Conservation (phyloP, 208 protist species). For the Crithidia brevicula region DNA sequence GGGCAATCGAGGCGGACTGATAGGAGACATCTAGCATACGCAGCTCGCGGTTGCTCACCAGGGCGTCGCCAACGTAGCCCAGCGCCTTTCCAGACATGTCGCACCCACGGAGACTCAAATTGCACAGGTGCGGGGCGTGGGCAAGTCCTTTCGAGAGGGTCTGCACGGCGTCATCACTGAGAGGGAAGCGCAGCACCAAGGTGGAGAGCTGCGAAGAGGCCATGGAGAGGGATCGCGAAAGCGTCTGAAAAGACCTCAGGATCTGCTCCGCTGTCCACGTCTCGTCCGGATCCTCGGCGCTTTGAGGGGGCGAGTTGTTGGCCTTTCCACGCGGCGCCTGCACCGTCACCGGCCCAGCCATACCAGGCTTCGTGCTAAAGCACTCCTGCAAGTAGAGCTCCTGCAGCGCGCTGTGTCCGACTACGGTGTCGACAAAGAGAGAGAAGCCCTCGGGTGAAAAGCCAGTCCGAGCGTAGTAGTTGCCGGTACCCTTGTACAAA, state of each 20-base stretch:
- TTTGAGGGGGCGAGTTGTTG: not conserved
- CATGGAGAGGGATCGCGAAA: constrained; percentile 34
- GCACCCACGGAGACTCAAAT: constrained; percentile 57
- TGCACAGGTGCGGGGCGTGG: constrained; percentile 36
- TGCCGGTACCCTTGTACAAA: constrained; percentile 54
- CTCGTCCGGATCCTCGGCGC: constrained; percentile 7
- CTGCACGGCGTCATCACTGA: constrained; percentile 55
- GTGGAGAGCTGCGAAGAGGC: constrained; percentile 38
- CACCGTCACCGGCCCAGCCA: constrained; percentile 19
- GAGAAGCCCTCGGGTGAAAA: constrained; percentile 42
- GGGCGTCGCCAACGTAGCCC: constrained; percentile 35
- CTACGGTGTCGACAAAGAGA: constrained; percentile 35
- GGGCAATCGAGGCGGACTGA: constrained; percentile 49
- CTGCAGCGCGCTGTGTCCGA: constrained; percentile 30
- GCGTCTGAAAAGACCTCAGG: constrained; percentile 35
- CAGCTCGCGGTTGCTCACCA: constrained; percentile 45
- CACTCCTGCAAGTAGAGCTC: constrained; percentile 58
- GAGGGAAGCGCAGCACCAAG: constrained; percentile 60
- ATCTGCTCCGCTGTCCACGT: constrained; percentile 28
- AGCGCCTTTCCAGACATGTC: constrained; percentile 49
- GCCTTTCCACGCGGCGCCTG: constrained; percentile 19
- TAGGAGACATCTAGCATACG: constrained; percentile 60
- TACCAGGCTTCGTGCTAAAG: constrained; percentile 42
- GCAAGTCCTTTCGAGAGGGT: constrained; percentile 45
- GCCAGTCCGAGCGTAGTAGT: constrained; percentile 45